A percentile compares a stretch with the other conserved stretches of the same genome.
phyloP scores from a whole-genome alignment of 192 early-diverging fungal species.

The Mortierella hygrophila region DNA sequence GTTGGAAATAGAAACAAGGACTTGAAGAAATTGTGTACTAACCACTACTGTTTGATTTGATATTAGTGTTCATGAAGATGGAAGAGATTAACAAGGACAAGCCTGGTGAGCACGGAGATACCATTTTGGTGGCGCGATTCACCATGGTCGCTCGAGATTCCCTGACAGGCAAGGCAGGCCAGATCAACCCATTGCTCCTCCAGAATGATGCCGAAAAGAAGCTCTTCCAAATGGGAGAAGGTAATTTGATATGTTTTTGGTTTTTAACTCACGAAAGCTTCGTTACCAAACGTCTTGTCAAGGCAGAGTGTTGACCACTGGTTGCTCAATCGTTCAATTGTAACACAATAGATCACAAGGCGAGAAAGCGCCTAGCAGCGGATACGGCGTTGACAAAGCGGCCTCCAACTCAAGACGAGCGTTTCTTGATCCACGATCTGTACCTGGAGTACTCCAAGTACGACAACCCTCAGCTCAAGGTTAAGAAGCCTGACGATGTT shows the following conservation, averaged over 20 bases:
- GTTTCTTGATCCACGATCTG: constrained; percentile 81
- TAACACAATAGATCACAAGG: constrained; percentile 61
- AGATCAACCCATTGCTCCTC: constrained; percentile 80
- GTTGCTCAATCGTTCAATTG: neutral
- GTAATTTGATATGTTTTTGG: constrained; percentile 7
- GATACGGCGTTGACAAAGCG: constrained; percentile 68
- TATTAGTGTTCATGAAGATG: constrained; percentile 73
- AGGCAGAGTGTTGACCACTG: neutral
- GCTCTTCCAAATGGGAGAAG: constrained; percentile 77
- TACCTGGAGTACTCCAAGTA: constrained; percentile 81
- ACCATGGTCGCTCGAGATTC: constrained; percentile 91
- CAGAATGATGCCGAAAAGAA: constrained; percentile 81
- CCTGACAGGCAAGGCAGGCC: constrained; percentile 72
- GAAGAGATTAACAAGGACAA: constrained; percentile 63
- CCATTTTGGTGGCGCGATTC: constrained; percentile 84
- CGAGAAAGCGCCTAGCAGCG: constrained; percentile 58
- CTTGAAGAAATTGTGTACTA: neutral
- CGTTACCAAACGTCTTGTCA: neutral
- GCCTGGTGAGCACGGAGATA: constrained; percentile 39
- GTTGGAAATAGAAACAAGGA: neutral
- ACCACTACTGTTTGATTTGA: neutral
- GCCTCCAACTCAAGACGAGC: constrained; percentile 86
- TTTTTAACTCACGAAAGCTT: neutral
- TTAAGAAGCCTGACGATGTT: constrained; percentile 58
- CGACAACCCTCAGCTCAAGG: constrained; percentile 52